phyloP scores from a whole-genome alignment of 257 asterid genomes.

The Linderniella brevidens region DNA sequence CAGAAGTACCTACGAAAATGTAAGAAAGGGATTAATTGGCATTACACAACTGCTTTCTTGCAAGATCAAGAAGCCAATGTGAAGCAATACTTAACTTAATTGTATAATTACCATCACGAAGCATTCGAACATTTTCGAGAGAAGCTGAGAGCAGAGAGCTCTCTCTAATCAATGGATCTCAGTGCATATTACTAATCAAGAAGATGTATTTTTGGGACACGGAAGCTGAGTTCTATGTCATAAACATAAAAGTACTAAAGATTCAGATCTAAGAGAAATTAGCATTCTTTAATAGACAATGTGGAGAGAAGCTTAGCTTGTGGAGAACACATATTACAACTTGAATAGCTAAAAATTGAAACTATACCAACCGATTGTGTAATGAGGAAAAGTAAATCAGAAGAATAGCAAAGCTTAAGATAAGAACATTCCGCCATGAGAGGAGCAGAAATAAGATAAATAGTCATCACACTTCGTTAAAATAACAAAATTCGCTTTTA shows the following conservation, averaged over 20 bases:
- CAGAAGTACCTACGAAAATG: conserved; percentile 41
- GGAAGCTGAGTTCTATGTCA: neutral
- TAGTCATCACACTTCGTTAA: no score
- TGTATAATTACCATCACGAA: no score
- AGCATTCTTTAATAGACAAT: neutral
- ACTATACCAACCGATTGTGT: neutral
- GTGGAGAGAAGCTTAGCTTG: neutral
- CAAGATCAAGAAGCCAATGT: neutral
- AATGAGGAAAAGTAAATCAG: neutral
- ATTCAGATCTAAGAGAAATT: neutral
- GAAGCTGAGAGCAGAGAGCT: no score
- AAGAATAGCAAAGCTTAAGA: no score
- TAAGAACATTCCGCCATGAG: no score
- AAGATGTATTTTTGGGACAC: neutral
- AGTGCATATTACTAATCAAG: neutral
- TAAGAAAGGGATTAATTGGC: conserved; percentile 3
- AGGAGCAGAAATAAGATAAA: no score
- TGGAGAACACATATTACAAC: neutral
- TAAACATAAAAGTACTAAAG: no score
- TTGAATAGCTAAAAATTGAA: neutral
- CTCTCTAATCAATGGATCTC: no score
- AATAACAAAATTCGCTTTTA: no score
- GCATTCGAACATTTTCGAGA: no score
- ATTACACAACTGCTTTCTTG: neutral
- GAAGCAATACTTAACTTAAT: no score